phyloP scores from a whole-genome alignment of 129 eudicot genomes.

The Tagetes patula region DNA sequence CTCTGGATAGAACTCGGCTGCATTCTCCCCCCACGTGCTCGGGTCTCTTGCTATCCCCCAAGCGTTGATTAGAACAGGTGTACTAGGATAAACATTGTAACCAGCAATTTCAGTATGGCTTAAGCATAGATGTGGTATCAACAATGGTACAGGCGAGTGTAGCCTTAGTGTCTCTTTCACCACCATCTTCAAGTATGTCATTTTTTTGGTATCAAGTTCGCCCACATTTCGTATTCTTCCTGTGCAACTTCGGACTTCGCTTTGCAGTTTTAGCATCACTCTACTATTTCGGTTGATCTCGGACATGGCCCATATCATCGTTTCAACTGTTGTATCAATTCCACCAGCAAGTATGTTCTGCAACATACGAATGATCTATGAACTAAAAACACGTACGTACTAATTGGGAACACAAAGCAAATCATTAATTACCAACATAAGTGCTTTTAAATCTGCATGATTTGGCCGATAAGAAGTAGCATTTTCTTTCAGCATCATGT shows the following conservation, averaged over 20 bases:
- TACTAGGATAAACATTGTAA: conserved; percentile 14
- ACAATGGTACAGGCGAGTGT: conserved; percentile 46
- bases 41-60: conserved; percentile 35
- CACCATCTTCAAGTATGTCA: conserved; percentile 45
- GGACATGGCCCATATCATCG: conserved; percentile 48
- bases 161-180: conserved; percentile 49
- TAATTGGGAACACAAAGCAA: no score
- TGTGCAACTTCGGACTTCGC: conserved; percentile 27
- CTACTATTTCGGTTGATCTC: conserved; percentile 31
- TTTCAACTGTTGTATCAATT: conserved; percentile 32
- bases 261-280: conserved; percentile 29
- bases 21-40: conserved; percentile 23
- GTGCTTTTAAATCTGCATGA: conserved; percentile 16
- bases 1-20: conserved; percentile 24
- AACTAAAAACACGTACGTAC: no score
- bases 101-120: conserved; percentile 21
- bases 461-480: neutral
- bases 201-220: conserved; percentile 39
- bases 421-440: conserved; percentile 16
- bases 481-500: neutral
- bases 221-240: neutral
- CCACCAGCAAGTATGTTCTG: conserved; percentile 40
- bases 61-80: conserved; percentile 13
- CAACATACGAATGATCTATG: neutral
- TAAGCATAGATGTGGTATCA: conserved; percentile 40